Base-by-base conservation (phyloP, 257 asterid genomes). In the Penstemon barbatus region DNA sequence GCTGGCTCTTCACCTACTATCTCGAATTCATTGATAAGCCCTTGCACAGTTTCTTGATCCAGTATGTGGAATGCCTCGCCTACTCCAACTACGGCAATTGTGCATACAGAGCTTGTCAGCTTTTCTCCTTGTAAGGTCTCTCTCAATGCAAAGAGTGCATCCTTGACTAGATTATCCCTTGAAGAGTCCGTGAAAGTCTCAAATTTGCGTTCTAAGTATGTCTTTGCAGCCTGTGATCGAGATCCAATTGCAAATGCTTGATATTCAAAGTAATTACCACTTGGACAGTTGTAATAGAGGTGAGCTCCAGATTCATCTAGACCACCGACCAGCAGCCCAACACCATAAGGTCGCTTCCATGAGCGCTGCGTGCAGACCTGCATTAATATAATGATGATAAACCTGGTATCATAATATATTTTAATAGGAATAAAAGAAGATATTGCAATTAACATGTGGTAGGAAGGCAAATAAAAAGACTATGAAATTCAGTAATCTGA, bases 241-340 rank as follows among this genome's bases (percentile, higher is more conserved):
- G 89, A 86, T 61, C 92, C 92, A 19, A 86, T 86, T 42, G 92
- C 92, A 77, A 86, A 86, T 43, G 92, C 92, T 75, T 86, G 92
- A 69, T 86, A 86, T 71, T 86, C 92, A 11, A 86, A 86, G 83
- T 86, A 86, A 74, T 84, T 84, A 41, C 92, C 92, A 11, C 92
- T 86, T 15, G 92, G 92, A 59, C 92, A 86, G 71, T 84, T 84
- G 76, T 86, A 86, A 58, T 84, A 86, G 8, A 84, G 86, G 79
- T 86, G 92, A 61, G 92, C 89, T 44, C 89, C 92, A 63, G 89
- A 81, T 75, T 86, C 89, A 71, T 86, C 89, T 57, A 86, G 73
- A 49, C 92, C 92, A 41, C 89, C 89, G 11, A 86, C 88, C 52
- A 86, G 84, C 74, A 86, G 71, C 50, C 92, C 92, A 61, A 86